Conservation (phyloP, 768 basidiomycete species). For the Hypsizygus marmoreus region DNA sequence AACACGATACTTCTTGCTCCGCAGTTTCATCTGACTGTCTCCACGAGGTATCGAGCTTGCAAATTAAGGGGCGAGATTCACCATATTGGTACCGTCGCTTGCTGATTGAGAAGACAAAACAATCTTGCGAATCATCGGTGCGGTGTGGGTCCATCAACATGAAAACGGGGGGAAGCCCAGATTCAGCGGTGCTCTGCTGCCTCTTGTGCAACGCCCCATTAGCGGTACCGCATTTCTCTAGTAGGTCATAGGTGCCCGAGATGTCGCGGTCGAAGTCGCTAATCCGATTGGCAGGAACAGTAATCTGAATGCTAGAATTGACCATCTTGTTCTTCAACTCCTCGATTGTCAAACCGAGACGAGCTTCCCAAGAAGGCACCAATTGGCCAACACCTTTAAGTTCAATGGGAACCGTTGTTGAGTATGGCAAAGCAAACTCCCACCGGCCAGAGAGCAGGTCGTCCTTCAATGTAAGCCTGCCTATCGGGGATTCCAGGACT, state of each 20-base stretch:
- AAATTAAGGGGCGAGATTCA: constrained; percentile 76
- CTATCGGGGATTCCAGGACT: constrained; percentile 74
- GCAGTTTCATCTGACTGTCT: constrained; percentile 61
- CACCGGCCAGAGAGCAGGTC: constrained; percentile 71
- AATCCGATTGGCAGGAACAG: constrained; percentile 50
- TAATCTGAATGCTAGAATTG: constrained; percentile 64
- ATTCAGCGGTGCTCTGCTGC: constrained; percentile 41
- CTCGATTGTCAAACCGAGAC: constrained; percentile 69
- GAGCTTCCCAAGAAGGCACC: constrained; percentile 84
- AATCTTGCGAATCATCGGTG: constrained; percentile 74
- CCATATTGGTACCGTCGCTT: constrained; percentile 80
- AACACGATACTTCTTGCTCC: constrained; percentile 52
- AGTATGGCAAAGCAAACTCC: constrained; percentile 77
- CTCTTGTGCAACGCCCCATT: constrained; percentile 81
- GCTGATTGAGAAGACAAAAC: constrained; percentile 82
- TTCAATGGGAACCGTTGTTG: constrained; percentile 54
- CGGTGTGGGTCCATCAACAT: constrained; percentile 88
- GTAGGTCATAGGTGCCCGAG: constrained; percentile 74
- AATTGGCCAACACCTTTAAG: constrained; percentile 67
- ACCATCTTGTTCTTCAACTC: constrained; percentile 70
- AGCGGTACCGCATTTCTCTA: constrained; percentile 89
- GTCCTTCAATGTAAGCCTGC: constrained; percentile 59
- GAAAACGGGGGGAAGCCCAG: constrained; percentile 62
- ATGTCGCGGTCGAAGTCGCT: constrained; percentile 74
- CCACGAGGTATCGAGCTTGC: constrained; percentile 76